Conservation (phyloP, 2,329 filamentous ascomycete genomes). For the Pseudocercospora fijiensis region DNA sequence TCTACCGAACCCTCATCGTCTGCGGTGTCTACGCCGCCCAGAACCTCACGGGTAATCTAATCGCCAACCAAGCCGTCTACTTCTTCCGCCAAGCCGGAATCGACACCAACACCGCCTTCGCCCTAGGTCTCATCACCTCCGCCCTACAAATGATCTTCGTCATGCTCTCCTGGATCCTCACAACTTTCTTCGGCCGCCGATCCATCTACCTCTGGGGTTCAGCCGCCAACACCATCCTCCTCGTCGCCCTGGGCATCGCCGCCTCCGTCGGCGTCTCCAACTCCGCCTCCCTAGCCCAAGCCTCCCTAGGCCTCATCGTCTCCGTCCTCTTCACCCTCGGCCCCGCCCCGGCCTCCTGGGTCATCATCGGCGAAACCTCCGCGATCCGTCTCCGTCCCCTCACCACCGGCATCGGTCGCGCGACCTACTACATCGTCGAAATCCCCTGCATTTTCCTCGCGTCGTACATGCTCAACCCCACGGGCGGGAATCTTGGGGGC, state of each 20-base stretch:
- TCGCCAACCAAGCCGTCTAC: constrained; percentile 62
- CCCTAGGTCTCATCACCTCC: constrained; percentile 63
- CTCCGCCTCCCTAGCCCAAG: constrained; percentile 55
- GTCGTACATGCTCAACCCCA: constrained; percentile 59
- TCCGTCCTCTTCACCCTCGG: constrained; percentile 64
- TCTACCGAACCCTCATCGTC: constrained; percentile 55
- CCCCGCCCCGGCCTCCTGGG: constrained; percentile 64
- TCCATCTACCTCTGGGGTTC: constrained; percentile 65
- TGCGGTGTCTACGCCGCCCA: constrained; percentile 60
- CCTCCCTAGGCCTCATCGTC: constrained; percentile 63
- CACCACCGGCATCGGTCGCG: constrained; percentile 66
- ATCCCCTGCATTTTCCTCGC: constrained; percentile 64
- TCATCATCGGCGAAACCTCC: constrained; percentile 67
- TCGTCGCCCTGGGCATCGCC: constrained; percentile 60
- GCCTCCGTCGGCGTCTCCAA: constrained; percentile 49
- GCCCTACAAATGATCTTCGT: constrained; percentile 62
- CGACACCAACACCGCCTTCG: constrained; percentile 55
- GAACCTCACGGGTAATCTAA: constrained; percentile 62
- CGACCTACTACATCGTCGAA: constrained; percentile 62
- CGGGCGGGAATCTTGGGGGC: constrained; percentile 44
- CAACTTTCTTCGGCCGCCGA: constrained; percentile 62
- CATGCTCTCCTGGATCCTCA: constrained; percentile 67
- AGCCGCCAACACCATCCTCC: constrained; percentile 53
- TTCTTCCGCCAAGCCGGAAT: constrained; percentile 66
- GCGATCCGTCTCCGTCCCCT: constrained; percentile 63